Evolutionary conservation across 1,284 basidiomycete genomes (phyloP), one percentile per base, ranked within the genome.

Genomic region (Heterobasidion irregulare): DNA sequence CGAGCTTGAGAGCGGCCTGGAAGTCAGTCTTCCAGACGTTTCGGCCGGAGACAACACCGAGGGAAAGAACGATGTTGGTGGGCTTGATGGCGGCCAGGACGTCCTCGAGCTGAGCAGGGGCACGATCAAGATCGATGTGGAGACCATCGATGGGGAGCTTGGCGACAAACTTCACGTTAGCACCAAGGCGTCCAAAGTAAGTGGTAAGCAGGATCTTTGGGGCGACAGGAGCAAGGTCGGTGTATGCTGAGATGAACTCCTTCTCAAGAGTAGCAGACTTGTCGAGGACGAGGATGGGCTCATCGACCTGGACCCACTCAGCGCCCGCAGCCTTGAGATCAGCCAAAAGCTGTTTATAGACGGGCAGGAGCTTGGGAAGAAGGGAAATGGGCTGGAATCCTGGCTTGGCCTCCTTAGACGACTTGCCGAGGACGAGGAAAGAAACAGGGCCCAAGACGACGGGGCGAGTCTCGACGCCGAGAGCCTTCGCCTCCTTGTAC

Each of bases 11-110:
- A 58, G 92, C 89, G 53, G 84, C 86, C 64, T 80, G 77, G 67
- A 99, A 87, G 77, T 99, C 96, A 61, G 87, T 92, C 86, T 99
- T 99, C 97, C 97, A 99, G 77, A 99, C 94, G 82, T 99, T 99
- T 70, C 97, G 94, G 60, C 97, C 97, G 47, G 97, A 99, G 62
- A 99, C 92, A 61, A 99, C 73, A 77, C 97, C 97, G 62, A 99
- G 88, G 57, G 97, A 99, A 57, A 99, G 81, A 60, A 86, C 72
- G 62, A 95, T 83, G 70, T 77, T 76, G 63, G 91, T 94, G 59
- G 79, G 68, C 80, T 94, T 95, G 72, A 98, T 71, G 58, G 94
- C 94, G 53, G 80, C 79, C 59, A 98, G 62, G 60, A 94, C 92
- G 51, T 81, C 78, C 57, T 93, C 89, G 64, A 99, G 86, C 75